Evolutionary conservation across 257 asterid species (phyloP), one percentile per base, ranked within the genome.

Genomic region (Lycium barbarum): DNA sequence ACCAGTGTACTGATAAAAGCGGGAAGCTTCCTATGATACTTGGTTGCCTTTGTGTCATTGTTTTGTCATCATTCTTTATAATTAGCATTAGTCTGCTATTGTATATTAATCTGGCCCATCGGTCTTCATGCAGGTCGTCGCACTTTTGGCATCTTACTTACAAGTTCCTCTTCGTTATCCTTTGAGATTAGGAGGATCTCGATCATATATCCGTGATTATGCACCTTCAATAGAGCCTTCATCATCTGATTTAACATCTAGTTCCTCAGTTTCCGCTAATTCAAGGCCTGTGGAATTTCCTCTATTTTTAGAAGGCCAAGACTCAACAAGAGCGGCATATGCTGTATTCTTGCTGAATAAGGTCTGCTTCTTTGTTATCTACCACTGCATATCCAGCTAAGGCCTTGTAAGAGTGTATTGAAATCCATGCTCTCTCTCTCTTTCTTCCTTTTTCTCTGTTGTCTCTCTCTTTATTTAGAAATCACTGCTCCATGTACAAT

Each of bases 251-350:
- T 81, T 91, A 54, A 80, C 86, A 26, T 59, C 88, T 73, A 90
- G 91, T 87, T 87, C 95, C 7, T 40, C 65, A 86, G 80, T 82
- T 84, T 86, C 88, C 22, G 87, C 94, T 51, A 93, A 87, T 87
- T 85, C 86, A 18, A 93, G 92, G 83, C 91, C 94, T 9, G 94
- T 91, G 79, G 98, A 96, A 83, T 96, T 96, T 72, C 98, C 99
- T 86, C 93, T 96, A 84, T 95, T 93, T 76, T 84, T 95, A 78
- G 98, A 96, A 91, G 98, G 98, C 84, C 98, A 95, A 89, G 99
- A 96, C 85, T 93, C 98, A 63, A 96, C 98, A 71, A 95, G 99
- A 91, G 97, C 99, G 87, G 99, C 98, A 36, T 96, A 96, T 84
- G 99, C 97, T 79, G 95, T 96, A 82, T 96, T 96, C 92, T 92